Evolutionary conservation across 352 stramenopile species (phyloP).

Genomic region (Globisporangium carolinianum): DNA sequence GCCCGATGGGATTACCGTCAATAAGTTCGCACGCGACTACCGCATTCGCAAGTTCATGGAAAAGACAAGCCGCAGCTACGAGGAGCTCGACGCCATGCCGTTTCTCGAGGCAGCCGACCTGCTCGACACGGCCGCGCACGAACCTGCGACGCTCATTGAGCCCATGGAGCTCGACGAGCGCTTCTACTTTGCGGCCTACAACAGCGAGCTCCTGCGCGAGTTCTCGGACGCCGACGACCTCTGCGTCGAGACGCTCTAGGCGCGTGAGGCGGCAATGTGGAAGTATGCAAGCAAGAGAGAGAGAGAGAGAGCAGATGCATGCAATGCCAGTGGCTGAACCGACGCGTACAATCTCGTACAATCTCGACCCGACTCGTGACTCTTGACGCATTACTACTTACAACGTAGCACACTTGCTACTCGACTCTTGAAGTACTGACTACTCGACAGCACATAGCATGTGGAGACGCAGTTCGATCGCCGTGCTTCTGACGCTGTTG

Average conservation of each 20-base stretch:
- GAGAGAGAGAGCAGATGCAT: background rate
- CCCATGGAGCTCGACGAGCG: conserved; percentile 18
- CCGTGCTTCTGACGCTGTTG: background rate
- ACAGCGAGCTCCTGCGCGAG: conserved; percentile 9
- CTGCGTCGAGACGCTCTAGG: conserved; percentile 9
- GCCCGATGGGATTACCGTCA: conserved; percentile 25
- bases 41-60: conserved; percentile 59
- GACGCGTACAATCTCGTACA: background rate
- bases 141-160: conserved; percentile 23
- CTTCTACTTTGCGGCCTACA: conserved; percentile 16
- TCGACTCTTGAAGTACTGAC: too few relatives aligned
- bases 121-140: conserved; percentile 20
- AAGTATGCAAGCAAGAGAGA: background rate
- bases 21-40: conserved; percentile 33
- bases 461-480: too few relatives aligned
- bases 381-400: too few relatives aligned
- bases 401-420: too few relatives aligned
- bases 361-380: background rate
- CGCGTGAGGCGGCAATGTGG: background rate
- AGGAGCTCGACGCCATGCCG: conserved; percentile 27
- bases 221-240: conserved; percentile 13
- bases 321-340: too few relatives aligned
- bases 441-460: too few relatives aligned
- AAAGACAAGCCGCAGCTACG: conserved; percentile 31
- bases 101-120: conserved; percentile 33